Evolutionary conservation across 2,329 filamentous ascomycete species (phyloP), one percentile per base, ranked within the genome.

Genomic region (Massarina eburnea): DNA sequence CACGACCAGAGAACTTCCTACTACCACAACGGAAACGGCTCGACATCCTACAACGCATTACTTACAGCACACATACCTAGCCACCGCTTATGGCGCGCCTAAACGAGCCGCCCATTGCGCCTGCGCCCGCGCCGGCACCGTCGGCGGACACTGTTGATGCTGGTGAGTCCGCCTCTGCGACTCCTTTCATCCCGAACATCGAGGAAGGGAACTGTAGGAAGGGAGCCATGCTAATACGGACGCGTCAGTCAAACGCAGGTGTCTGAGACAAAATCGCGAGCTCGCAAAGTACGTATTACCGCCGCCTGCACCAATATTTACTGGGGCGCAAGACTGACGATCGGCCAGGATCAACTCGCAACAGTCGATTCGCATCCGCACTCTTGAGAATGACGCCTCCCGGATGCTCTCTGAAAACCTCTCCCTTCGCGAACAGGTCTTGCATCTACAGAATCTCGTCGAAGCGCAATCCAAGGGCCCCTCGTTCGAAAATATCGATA

Each of bases 201-300:
- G 57, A 24, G 7, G 20, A n/a, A 30, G 14, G 20, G 4, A 33
- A 15, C n/a, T 39, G 10, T 21, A 33, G 26, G 17, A n/a, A 33
- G 14, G n/a, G n/a, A n/a, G 15, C n/a, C 15, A 14, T 17, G n/a
- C 44, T 46, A 19, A 46, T 21, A 17, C 10, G 43, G 21, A 29
- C 27, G 36, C 38, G 15, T 20, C 59, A 91, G 88, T 92, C 48
- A 88, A 89, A 67, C 82, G 86, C 62, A 85, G 86, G 66, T 89
- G 91, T 64, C 76, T 91, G 60, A 82, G 89, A 43, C 89, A 94
- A 67, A 95, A 95, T 67, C 82, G 88, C 71, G 89, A 94, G 62
- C 86, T 94, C 53, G 88, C 88, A 47, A 78, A 77, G 71, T 74
- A 66, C 40, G 62, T 49, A 43, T 18, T 22, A 8, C 26, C 17